A percentile compares a stretch with the other conserved stretches of the same genome.
Conservation (phyloP, 164 flowering plant species). For the Houttuynia cordata region DNA sequence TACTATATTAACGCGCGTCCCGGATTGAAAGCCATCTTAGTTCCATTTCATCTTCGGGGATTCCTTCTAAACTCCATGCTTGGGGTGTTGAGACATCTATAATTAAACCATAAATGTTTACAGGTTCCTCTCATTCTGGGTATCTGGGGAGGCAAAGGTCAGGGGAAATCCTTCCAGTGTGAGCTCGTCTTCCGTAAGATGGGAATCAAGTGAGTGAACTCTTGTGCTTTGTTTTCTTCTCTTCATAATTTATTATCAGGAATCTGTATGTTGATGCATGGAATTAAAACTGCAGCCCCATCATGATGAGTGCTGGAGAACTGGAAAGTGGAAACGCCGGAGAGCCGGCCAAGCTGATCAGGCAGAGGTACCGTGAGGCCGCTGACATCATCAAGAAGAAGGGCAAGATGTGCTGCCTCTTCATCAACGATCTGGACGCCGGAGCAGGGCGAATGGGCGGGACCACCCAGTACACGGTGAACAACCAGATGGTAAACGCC, state of each 20-base stretch:
- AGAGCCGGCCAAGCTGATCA: constrained; percentile 36
- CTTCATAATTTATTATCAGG: not conserved
- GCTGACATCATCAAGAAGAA: constrained; percentile 28
- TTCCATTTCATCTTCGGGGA: too few species aligned
- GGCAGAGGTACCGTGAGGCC: constrained; percentile 46
- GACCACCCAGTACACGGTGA: constrained; percentile 43
- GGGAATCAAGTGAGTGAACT: constrained; percentile 30
- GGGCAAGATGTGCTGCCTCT: constrained; percentile 41
- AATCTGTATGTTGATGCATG: not conserved
- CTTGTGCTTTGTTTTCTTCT: not conserved
- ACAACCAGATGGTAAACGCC: constrained; percentile 51
- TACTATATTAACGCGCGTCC: too few species aligned
- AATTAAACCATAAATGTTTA: not conserved
- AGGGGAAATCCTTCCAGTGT: constrained; percentile 59
- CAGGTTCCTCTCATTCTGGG: constrained; percentile 55
- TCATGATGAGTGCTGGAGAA: constrained; percentile 47
- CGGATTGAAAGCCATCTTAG: too few species aligned
- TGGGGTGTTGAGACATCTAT: too few species aligned
- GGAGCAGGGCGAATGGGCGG: constrained; percentile 45
- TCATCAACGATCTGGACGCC: constrained; percentile 46
- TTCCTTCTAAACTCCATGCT: not conserved
- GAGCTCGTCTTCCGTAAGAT: constrained; percentile 48
- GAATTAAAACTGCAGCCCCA: constrained; percentile 16
- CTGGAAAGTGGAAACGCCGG: constrained; percentile 44
- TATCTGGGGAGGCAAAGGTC: constrained; percentile 64